These are phyloP conservation scores for Beta corolliflora DNA, from an alignment of 179 eudicot genomes.

Conservation along the genomic window DNA sequence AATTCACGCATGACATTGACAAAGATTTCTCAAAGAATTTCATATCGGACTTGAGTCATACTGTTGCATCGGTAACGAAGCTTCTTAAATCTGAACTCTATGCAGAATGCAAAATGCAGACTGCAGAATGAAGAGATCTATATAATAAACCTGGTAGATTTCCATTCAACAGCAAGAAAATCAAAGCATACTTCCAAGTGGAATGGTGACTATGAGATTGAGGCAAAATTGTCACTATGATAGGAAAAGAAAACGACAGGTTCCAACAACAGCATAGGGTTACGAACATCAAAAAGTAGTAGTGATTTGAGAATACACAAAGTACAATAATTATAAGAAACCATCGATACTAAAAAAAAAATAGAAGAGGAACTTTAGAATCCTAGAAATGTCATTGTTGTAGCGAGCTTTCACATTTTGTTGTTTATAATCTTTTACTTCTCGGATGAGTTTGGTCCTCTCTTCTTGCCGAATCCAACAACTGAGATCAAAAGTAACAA, in stretches of 20 bases:
- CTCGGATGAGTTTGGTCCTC: slow-evolving; percentile 67
- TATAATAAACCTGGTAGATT: too few relatives aligned
- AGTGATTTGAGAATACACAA: background rate
- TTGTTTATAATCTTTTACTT: slow-evolving; percentile 34
- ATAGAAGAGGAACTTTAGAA: background rate
- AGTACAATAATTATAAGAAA: background rate
- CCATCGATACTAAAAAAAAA: background rate
- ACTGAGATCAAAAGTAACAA: slow-evolving; percentile 33
- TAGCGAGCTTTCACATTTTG: slow-evolving; percentile 4
- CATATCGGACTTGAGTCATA: too few relatives aligned
- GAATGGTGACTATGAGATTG: too few relatives aligned
- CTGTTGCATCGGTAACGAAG: too few relatives aligned
- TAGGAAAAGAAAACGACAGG: background rate
- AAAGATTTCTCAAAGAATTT: too few relatives aligned
- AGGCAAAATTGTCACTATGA: background rate
- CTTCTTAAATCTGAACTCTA: too few relatives aligned
- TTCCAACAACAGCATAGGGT: background rate
- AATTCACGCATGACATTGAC: too few relatives aligned
- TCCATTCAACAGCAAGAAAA: too few relatives aligned
- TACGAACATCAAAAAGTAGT: too few relatives aligned
- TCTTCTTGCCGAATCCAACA: slow-evolving; percentile 64
- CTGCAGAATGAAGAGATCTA: too few relatives aligned
- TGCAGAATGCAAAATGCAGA: too few relatives aligned
- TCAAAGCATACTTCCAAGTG: too few relatives aligned
- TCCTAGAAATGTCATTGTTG: background rate